Evolutionary conservation across 2,329 filamentous ascomycete species (phyloP), one percentile per base, ranked within the genome.

Genomic region (Aspergillus melleus): DNA sequence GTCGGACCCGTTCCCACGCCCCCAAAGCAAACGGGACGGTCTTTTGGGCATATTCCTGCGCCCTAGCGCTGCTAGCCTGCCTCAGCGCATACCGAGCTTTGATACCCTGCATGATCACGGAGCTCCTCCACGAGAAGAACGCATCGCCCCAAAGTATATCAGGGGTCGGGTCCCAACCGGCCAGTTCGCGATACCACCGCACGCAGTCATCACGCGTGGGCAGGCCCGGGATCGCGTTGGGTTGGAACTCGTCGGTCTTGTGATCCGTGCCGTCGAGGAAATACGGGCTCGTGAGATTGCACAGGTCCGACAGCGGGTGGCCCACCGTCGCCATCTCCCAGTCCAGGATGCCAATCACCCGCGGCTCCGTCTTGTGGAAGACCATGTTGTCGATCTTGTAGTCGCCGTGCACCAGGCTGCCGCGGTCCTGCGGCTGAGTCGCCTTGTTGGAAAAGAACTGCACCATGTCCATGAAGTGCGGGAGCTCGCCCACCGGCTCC

Each of bases 291-390:
- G 75, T 80, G 67, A 98, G 81, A 77, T 98, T 98, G 75, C 88
- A 88, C 46, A 98, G 81, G 74, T 99, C 95, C 6, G 90, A 94
- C 22, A 98, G 84, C 1, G 95, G 95, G 75, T 99, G 94, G n/a
- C 95, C 95, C 57, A 97, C 88, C 0, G 95, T 98, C 39, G 92
- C 92, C 92, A 99, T 96, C 80, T 98, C 95, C 94, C 94, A 98
- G 79, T 99, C 95, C 6, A 98, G 79, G 57, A 98, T 92, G 4
- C 94, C 95, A 76, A 98, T 93, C 12, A 98, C 93, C 55, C 88
- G 83, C 6, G 93, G 87, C 74, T 94, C 90, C 0, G 90, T 93
- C 78, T 90, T 90, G 80, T 97, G 91, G 75, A 96, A 99, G 46
- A 95, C 87, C 65, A 94, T 75, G 69, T 95, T 95, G 75, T 95